Conservation (phyloP, 2,329 filamentous ascomycete species). For the Fusarium goolgardi region DNA sequence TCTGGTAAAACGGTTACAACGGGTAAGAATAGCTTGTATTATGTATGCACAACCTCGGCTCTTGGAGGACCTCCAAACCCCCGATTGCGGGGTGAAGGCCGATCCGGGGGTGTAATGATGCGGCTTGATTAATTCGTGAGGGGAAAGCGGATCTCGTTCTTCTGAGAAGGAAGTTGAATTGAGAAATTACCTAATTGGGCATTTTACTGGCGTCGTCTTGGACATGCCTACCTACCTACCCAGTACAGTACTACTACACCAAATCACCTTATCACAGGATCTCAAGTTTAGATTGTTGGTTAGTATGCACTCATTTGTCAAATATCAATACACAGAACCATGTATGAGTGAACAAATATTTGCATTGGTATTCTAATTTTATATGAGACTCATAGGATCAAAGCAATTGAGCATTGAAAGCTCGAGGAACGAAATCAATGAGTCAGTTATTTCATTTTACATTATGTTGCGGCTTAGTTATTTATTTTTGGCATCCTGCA, state of each 20-base stretch:
- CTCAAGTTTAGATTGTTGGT: neutral
- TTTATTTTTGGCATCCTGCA: neutral
- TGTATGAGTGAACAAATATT: neutral
- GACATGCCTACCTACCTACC: neutral
- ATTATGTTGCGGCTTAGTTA: neutral
- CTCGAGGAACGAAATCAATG: neutral
- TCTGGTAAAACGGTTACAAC: conserved; percentile 22
- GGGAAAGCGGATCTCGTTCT: conserved; percentile 36
- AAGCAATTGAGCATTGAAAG: neutral
- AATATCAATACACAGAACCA: neutral
- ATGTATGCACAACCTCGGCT: conserved; percentile 39
- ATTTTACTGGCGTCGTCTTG: conserved; percentile 17
- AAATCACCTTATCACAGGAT: neutral
- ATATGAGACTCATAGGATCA: too few relatives aligned
- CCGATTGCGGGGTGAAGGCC: conserved; percentile 40
- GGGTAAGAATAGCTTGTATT: conserved; percentile 24
- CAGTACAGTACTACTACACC: neutral
- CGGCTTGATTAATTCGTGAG: conserved; percentile 31
- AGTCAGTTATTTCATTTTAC: neutral
- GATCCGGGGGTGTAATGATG: conserved; percentile 36
- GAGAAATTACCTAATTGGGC: conserved; percentile 33
- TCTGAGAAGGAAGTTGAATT: conserved; percentile 26
- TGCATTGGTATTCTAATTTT: neutral
- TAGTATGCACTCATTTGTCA: neutral
- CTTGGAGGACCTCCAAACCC: conserved; percentile 29